A percentile compares a stretch with the other conserved stretches of the same genome.
Conservation (phyloP, 805 yeast species). For the Candida argentea region DNA sequence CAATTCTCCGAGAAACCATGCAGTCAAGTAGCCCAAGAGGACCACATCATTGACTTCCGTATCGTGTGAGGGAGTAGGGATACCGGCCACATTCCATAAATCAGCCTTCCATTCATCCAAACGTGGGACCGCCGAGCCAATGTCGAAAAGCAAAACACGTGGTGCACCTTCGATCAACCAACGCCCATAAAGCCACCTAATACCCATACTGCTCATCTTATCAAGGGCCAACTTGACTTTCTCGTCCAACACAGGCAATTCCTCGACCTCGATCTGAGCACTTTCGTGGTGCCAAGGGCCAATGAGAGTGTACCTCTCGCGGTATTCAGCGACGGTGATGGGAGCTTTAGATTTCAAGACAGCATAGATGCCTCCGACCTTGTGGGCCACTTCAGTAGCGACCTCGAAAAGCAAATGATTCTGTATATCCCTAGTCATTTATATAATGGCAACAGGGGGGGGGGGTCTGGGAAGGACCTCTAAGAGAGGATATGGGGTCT, state of each 20-base stretch:
- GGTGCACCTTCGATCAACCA: slow-evolving; percentile 99
- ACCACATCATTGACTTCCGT: slow-evolving; percentile 87
- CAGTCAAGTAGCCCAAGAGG: slow-evolving; percentile 82
- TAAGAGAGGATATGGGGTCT: no score
- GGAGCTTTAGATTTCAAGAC: slow-evolving; percentile 96
- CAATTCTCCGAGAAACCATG: slow-evolving; percentile 95
- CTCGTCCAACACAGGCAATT: slow-evolving; percentile 47
- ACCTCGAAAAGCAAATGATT: slow-evolving; percentile 85
- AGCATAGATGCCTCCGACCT: slow-evolving; percentile 96
- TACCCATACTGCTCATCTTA: slow-evolving; percentile 75
- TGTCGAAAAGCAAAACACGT: slow-evolving; percentile 78
- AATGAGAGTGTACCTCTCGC: slow-evolving; percentile 72
- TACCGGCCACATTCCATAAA: slow-evolving; percentile 83
- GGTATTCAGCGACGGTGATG: slow-evolving; percentile 87
- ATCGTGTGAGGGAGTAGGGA: slow-evolving; percentile 89
- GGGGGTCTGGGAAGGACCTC: slow-evolving; percentile 1
- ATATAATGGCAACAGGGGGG: slow-evolving; percentile 1
- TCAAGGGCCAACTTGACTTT: slow-evolving; percentile 53
- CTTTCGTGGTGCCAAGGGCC: slow-evolving; percentile 76
- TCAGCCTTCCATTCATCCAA: slow-evolving; percentile 93
- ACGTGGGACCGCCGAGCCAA: slow-evolving; percentile 57
- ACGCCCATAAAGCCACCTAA: slow-evolving; percentile 77
- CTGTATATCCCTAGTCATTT: slow-evolving; percentile 74
- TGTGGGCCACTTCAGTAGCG: slow-evolving; percentile 95
- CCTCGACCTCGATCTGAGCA: slow-evolving; percentile 78